Evolutionary conservation across 805 yeast species (phyloP).

Genomic region (Jamesozyma jinghongensis): DNA sequence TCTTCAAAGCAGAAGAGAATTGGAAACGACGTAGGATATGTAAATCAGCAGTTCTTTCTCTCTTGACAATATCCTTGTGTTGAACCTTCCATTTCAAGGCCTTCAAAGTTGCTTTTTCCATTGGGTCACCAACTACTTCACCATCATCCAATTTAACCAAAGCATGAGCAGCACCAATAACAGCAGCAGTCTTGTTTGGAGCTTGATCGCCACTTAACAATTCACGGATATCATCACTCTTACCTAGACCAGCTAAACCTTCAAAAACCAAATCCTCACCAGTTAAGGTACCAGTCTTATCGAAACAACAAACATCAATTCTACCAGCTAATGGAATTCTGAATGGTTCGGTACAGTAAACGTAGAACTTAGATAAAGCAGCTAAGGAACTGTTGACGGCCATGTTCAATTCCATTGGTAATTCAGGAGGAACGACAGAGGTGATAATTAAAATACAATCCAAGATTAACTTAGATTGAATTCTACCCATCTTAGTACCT

Average conservation of each 20-base stretch:
- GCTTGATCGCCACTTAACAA: slow-evolving; percentile 49
- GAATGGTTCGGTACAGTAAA: slow-evolving; percentile 97
- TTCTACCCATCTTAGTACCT: slow-evolving; percentile 92
- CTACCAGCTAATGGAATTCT: slow-evolving; percentile 97
- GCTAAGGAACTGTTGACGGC: slow-evolving; percentile 91
- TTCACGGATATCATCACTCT: slow-evolving; percentile 42
- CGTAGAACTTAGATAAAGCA: slow-evolving; percentile 76
- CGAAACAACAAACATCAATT: slow-evolving; percentile 96
- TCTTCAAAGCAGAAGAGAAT: slow-evolving; percentile 89
- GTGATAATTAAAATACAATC: slow-evolving; percentile 95
- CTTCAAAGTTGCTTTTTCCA: slow-evolving; percentile 93
- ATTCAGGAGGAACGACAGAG: slow-evolving; percentile 97
- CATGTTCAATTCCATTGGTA: slow-evolving; percentile 98
- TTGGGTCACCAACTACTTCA: slow-evolving; percentile 96
- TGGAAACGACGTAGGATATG: slow-evolving; percentile 88
- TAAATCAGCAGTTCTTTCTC: slow-evolving; percentile 39
- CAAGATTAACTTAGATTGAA: slow-evolving; percentile 83
- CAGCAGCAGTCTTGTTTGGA: slow-evolving; percentile 58
- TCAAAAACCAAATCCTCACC: slow-evolving; percentile 95
- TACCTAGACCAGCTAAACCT: slow-evolving; percentile 79
- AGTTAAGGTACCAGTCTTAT: slow-evolving; percentile 95
- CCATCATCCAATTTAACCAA: slow-evolving; percentile 91
- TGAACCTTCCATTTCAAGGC: slow-evolving; percentile 83
- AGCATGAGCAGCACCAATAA: slow-evolving; percentile 94
- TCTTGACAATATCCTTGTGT: slow-evolving; percentile 59